Evolutionary conservation across 306 rosid species (phyloP), one percentile per base, ranked within the genome.

Genomic region (Albizia julibrissin): DNA sequence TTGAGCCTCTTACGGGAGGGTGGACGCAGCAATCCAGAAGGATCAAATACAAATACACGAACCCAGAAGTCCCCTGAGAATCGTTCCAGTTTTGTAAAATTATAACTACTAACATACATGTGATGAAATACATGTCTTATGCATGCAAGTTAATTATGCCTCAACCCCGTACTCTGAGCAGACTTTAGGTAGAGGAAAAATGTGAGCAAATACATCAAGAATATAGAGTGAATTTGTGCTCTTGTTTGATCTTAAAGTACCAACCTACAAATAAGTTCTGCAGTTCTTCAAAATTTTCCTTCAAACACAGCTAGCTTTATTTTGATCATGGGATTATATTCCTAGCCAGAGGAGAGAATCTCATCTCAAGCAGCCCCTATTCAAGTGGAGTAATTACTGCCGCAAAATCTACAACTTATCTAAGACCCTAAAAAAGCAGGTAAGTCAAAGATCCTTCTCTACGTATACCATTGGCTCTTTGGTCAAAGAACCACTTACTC

Each of bases 401-500:
- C 1, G 68, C 40, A 34, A 52, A 56, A 29, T 56, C 34, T 10
- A 58, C 50, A 64, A 26, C 52, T 64, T 40, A 31, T 62, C 46
- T 2, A 65, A 29, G 70, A 31, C n/a, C 37, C 5, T 49, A 26
- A 81, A 62, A 6, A 29, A 39, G 31, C 62, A n/a, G 49, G 34
- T 6, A 46, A 70, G 43, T 61, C 46, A 74, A 40, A 43, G 62
- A n/a, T 43, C 27, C 33, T 34, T 47, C 66, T 49, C 7, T 62
- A n/a, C 18, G 14, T 31, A 49, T 22, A 43, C 69, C 68, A 43
- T 14, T 65, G 49, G 21, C 24, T 19, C 52, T 76, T 64, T 40
- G 22, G 64, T 21, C 37, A 74, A 81, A 66, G 69, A 26, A 72
- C 73, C 31, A 47, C 77, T 73, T 27, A 31, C 61, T 65, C 79